Conservation (phyloP, 768 basidiomycete species). For the Tricholoma terreum region DNA sequence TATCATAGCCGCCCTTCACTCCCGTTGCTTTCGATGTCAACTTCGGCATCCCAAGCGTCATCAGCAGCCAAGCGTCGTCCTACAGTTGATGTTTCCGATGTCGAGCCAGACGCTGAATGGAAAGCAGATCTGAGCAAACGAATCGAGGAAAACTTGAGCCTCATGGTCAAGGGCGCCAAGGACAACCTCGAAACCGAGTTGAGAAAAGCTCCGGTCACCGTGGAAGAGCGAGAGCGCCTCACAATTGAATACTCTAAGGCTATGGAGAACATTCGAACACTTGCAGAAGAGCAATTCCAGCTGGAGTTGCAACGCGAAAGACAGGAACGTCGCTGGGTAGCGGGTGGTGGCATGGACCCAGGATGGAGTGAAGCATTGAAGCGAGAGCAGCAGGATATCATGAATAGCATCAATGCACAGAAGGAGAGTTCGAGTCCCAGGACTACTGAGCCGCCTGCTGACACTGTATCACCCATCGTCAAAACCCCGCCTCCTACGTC, state of each 20-base stretch:
- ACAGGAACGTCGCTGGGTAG: conserved; percentile 47
- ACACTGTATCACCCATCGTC: not conserved
- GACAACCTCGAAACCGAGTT: conserved; percentile 53
- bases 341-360: conserved; percentile 30
- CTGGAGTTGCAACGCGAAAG: conserved; percentile 45
- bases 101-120: conserved; percentile 57
- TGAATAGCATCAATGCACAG: conserved; percentile 38
- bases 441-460: conserved; percentile 4
- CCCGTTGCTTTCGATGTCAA: conserved; percentile 33
- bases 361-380: conserved; percentile 29
- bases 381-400: conserved; percentile 40
- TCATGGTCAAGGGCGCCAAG: conserved; percentile 60
- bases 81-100: conserved; percentile 29
- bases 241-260: conserved; percentile 35
- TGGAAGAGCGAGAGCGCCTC: conserved; percentile 32
- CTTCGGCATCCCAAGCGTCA: conserved; percentile 26
- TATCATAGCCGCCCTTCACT: conserved; percentile 10
- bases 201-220: conserved; percentile 35
- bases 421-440: conserved; percentile 9
- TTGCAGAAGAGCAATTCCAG: conserved; percentile 47
- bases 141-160: conserved; percentile 45
- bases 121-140: conserved; percentile 40
- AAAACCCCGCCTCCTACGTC: not conserved
- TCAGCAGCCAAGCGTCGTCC: conserved; percentile 18
- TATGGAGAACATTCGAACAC: conserved; percentile 40